Conservation (phyloP, 2,329 filamentous ascomycete species). For the Fusarium virguliforme region DNA sequence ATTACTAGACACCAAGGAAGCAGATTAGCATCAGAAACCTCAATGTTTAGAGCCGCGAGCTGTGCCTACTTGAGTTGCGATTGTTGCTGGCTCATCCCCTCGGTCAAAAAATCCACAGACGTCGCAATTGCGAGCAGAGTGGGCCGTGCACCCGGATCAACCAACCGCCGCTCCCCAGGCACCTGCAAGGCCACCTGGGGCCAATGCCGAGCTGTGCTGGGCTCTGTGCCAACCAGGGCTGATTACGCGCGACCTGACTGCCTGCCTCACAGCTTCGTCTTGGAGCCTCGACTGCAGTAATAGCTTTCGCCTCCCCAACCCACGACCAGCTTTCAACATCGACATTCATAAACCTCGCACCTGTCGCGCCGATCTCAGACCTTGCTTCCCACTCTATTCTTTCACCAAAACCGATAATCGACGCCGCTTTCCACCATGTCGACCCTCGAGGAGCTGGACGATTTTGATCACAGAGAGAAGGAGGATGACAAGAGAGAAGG, state of each 20-base stretch:
- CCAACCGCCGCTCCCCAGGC: conserved; percentile 41
- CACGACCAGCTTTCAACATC: conserved; percentile 19
- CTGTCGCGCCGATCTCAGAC: not conserved
- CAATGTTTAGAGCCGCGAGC: not conserved
- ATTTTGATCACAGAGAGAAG: conserved; percentile 85
- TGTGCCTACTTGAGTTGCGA: conserved; percentile 32
- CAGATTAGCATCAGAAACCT: conserved; percentile 18
- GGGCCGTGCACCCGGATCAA: conserved; percentile 50
- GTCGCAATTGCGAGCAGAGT: conserved; percentile 24
- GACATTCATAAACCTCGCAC: conserved; percentile 4
- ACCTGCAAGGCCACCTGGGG: conserved; percentile 26
- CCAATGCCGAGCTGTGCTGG: conserved; percentile 40
- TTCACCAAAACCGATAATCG: conserved; percentile 9
- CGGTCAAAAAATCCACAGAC: conserved; percentile 45
- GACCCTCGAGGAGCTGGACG: conserved; percentile 92
- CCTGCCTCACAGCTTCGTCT: conserved; percentile 48
- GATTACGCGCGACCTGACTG: conserved; percentile 55
- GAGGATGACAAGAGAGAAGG: conserved; percentile 73
- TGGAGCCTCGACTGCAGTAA: conserved; percentile 36
- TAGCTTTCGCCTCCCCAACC: conserved; percentile 33
- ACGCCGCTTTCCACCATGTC: conserved; percentile 74
- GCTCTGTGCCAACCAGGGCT: conserved; percentile 41
- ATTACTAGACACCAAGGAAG: not conserved
- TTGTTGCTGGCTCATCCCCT: conserved; percentile 28
- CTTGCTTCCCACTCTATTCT: not conserved